Base-by-base conservation (phyloP, 1,139 yeast genomes). In the Debaryomyces coudertii region DNA sequence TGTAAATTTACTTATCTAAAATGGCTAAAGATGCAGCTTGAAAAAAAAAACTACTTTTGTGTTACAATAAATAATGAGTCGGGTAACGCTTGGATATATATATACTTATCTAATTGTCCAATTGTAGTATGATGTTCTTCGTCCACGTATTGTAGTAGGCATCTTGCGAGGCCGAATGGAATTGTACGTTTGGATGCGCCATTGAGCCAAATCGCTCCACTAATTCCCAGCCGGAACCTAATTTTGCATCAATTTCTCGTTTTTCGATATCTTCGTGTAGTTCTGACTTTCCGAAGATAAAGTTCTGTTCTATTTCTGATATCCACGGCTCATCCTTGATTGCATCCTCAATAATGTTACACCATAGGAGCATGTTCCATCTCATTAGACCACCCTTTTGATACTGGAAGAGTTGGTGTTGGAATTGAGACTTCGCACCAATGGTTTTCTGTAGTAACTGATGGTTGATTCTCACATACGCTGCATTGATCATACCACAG, bases 401-500 rank as follows among this genome's bases (percentile, higher is more conserved):
- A 40, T 75, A 67, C 27, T 69, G 68, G 48, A 79, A 77, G 58
- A 85, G 67, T 41, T 76, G 78, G 41, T 76, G 72, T 45, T 79
- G 65, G 12, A 82, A 72, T 29, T 71, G 66, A 6, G 76, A 62
- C 46, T 71, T 76, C 22, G 79, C 71, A 1, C 86, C 82, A 7
- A 83, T 68, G 43, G 73, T 76, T 8, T 65, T 59, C 7, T 66
- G 60, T 14, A 84, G 63, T 24, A 73, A 58, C 20, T 68, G 68
- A 48, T 78, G 76, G 57, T 83, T 82, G 30, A 85, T 72, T 11
- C 84, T 68, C 11, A 73, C 66, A 44, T 81, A 83, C 11, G 85
- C 83, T 5, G 85, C 77, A 36, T 84, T 72, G 1, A 85, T 71
- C 51, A 85, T 61, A 0, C 90, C 92, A 60, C 88, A 83, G 1